A percentile compares a stretch with the other conserved stretches of the same genome.
These are phyloP conservation scores for Fusarium sp. DNA, from an alignment of 2,329 filamentous ascomycete genomes.

Conservation along the genomic window DNA sequence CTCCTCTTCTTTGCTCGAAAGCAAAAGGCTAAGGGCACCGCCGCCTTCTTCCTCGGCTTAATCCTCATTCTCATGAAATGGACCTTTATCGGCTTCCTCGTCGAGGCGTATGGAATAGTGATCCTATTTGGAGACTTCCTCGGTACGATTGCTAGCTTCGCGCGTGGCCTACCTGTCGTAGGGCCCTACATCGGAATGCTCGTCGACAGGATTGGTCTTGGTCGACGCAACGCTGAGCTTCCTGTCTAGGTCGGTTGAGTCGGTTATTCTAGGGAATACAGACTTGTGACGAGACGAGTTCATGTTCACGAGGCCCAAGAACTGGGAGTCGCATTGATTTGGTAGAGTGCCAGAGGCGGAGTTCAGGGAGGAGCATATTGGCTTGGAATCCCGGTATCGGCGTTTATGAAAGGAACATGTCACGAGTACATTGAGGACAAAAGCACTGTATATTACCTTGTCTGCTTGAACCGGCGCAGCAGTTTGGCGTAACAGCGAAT, in stretches of 20 bases:
- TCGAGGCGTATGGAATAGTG: conserved; percentile 94
- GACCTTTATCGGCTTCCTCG: conserved; percentile 89
- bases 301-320: not conserved
- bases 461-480: not conserved
- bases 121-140: conserved; percentile 97
- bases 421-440: conserved; percentile 17
- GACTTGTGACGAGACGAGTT: not conserved
- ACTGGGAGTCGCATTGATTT: conserved; percentile 19
- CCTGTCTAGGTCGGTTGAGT: conserved; percentile 69
- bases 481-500: conserved; percentile 19
- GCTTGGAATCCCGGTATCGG: conserved; percentile 35
- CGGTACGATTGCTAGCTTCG: conserved; percentile 90
- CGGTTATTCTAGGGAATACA: not conserved
- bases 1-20: conserved; percentile 92
- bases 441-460: conserved; percentile 21
- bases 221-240: conserved; percentile 79
- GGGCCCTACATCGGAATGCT: conserved; percentile 85
- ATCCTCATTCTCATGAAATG: conserved; percentile 88
- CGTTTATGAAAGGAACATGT: conserved; percentile 37
- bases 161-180: conserved; percentile 84
- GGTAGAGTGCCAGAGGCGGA: conserved; percentile 22
- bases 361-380: conserved; percentile 37
- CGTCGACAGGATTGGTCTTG: conserved; percentile 77
- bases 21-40: conserved; percentile 92
- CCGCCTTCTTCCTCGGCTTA: conserved; percentile 87